Evolutionary conservation across 441 rosid species (phyloP).

Genomic region (Adansonia grandidieri): DNA sequence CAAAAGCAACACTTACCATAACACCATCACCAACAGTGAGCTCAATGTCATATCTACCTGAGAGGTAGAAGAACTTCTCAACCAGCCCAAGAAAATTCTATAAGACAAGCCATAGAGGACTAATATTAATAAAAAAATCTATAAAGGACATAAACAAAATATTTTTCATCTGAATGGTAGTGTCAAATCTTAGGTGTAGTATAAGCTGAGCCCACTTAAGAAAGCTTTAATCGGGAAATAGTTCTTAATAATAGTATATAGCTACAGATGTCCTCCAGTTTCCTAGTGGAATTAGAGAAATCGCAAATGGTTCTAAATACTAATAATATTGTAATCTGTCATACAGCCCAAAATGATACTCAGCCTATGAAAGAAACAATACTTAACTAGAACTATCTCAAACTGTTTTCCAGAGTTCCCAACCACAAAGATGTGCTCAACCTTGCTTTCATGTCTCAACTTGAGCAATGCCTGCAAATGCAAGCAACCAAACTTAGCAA

Average conservation of each 20-base stretch:
- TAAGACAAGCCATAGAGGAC: constrained; percentile 34
- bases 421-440: constrained; percentile 84
- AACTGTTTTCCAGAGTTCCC: constrained; percentile 72
- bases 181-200: not conserved
- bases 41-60: constrained; percentile 83
- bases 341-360: not conserved
- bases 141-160: not conserved
- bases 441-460: constrained; percentile 79
- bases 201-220: constrained; percentile 8
- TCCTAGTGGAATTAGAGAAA: not conserved
- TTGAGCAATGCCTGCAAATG: constrained; percentile 88
- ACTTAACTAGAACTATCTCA: constrained; percentile 80
- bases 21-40: constrained; percentile 83
- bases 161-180: not conserved
- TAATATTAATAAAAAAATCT: not conserved
- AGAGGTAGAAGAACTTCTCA: constrained; percentile 89
- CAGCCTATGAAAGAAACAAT: constrained; percentile 20
- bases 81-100: constrained; percentile 92
- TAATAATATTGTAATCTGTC: not conserved
- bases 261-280: not conserved
- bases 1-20: constrained; percentile 62
- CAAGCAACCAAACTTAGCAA: constrained; percentile 41
- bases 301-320: not conserved
- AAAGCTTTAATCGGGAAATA: not conserved
- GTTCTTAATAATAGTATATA: not conserved